Evolutionary conservation across 2,329 filamentous ascomycete genomes (phyloP).

Genomic region (Aschersonia sp.): DNA sequence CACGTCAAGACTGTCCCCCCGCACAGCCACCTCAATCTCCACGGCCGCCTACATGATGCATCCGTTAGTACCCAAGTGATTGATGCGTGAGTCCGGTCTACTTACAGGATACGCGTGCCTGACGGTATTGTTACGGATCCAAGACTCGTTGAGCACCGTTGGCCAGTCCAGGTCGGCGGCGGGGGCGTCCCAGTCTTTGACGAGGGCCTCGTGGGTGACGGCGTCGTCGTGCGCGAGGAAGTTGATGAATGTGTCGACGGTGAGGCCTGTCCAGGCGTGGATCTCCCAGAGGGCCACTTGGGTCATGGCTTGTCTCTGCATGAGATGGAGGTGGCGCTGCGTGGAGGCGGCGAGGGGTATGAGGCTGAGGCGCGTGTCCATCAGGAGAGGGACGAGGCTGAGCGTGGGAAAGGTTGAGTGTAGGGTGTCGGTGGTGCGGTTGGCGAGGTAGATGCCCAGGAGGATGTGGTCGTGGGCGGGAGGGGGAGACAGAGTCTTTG

Average conservation of each 20-base stretch:
- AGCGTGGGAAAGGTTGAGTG: slow-evolving; percentile 51
- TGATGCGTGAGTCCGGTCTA: not conserved
- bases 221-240: slow-evolving; percentile 46
- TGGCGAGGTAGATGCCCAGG: slow-evolving; percentile 74
- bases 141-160: slow-evolving; percentile 3
- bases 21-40: slow-evolving; percentile 25
- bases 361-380: slow-evolving; percentile 25
- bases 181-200: not conserved
- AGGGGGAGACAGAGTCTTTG: slow-evolving; percentile 26
- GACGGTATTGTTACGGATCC: slow-evolving; percentile 10
- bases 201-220: not conserved
- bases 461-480: slow-evolving; percentile 28
- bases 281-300: slow-evolving; percentile 57
- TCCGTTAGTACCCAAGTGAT: not conserved
- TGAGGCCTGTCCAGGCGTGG: slow-evolving; percentile 57
- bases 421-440: slow-evolving; percentile 42
- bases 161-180: not conserved
- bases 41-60: slow-evolving; percentile 19
- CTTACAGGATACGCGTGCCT: slow-evolving; percentile 15
- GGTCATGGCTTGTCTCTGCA: slow-evolving; percentile 37
- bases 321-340: slow-evolving; percentile 51
- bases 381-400: slow-evolving; percentile 60
- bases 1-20: slow-evolving; percentile 17
- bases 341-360: slow-evolving; percentile 41
- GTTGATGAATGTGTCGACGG: slow-evolving; percentile 65